phyloP scores from a whole-genome alignment of 202 grass and related monocot genomes.

The Panicum virgatum region DNA sequence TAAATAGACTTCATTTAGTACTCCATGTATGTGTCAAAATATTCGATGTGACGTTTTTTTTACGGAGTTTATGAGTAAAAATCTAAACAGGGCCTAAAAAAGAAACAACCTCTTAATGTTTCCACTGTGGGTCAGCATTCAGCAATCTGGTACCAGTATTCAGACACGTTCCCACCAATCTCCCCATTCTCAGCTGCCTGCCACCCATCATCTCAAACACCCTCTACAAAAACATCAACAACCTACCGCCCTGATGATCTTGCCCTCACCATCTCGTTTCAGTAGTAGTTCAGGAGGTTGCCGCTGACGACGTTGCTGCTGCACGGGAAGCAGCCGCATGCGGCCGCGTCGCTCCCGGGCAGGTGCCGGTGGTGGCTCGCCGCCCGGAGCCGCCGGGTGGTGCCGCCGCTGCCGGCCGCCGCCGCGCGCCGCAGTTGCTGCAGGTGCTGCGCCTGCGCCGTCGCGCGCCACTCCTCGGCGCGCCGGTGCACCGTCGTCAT shows the following conservation, averaged over 20 bases:
- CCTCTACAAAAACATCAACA: neutral
- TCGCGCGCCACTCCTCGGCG: constrained; percentile 67
- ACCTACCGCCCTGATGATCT: neutral
- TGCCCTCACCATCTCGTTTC: neutral
- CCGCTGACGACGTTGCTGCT: constrained; percentile 37
- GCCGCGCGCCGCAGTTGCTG: constrained; percentile 75
- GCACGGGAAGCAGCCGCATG: constrained; percentile 82
- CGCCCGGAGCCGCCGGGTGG: constrained; percentile 61
- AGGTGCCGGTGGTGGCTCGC: constrained; percentile 45
- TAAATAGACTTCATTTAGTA: too few species aligned
- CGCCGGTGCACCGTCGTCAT: constrained; percentile 76
- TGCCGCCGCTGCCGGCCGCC: neutral
- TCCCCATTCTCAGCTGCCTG: neutral
- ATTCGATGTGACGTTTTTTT: too few species aligned
- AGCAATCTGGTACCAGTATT: neutral
- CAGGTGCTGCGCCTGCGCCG: constrained; percentile 67
- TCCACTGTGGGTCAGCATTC: neutral
- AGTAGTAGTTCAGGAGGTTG: constrained; percentile 50
- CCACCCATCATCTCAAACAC: neutral
- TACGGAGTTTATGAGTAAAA: too few species aligned
- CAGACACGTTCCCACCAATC: neutral
- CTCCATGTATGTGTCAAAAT: too few species aligned
- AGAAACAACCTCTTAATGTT: neutral
- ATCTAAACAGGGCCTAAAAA: neutral
- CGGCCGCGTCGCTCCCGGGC: constrained; percentile 38